Percentiles rank a stretch among this genome's conserved stretches.
Evolutionary conservation across 768 basidiomycete species (phyloP).

Genomic region (Thelephora aurantiotincta): DNA sequence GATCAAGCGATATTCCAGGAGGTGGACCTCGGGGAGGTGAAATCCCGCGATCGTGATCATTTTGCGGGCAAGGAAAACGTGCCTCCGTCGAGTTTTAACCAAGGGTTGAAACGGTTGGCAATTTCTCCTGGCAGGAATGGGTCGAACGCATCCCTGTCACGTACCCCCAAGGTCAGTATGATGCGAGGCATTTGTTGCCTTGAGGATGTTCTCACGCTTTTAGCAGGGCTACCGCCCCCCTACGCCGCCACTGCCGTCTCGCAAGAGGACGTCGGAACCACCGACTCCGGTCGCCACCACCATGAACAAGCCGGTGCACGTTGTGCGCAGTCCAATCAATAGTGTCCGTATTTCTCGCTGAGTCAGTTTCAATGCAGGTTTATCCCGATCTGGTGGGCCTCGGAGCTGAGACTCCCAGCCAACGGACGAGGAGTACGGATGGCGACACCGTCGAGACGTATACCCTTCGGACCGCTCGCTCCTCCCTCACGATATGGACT

Average conservation of each 20-base stretch:
- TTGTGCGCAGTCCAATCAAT: not conserved
- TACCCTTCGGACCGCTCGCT: not conserved
- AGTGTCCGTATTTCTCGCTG: not conserved
- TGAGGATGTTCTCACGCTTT: too few species aligned
- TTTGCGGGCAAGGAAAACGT: too few species aligned
- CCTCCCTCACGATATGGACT: not conserved
- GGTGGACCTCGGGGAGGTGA: too few species aligned
- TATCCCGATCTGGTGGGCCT: not conserved
- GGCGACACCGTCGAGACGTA: not conserved
- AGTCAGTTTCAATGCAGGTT: not conserved
- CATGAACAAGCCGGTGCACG: not conserved
- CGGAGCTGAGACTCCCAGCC: not conserved
- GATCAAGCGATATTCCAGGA: too few species aligned
- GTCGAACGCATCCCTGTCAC: too few species aligned
- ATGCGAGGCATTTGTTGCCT: too few species aligned
- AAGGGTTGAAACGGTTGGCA: too few species aligned
- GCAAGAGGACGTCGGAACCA: conserved; percentile 5
- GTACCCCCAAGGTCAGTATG: too few species aligned
- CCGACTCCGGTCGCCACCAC: conserved; percentile 2
- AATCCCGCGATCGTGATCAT: too few species aligned
- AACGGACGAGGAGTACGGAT: not conserved
- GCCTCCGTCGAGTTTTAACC: too few species aligned
- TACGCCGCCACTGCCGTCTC: conserved; percentile 17
- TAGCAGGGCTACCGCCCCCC: conserved; percentile 18
- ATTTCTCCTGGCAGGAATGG: too few species aligned